Conservation (phyloP, 73 alveolate genomes). For the Tetrahymena borealis region DNA sequence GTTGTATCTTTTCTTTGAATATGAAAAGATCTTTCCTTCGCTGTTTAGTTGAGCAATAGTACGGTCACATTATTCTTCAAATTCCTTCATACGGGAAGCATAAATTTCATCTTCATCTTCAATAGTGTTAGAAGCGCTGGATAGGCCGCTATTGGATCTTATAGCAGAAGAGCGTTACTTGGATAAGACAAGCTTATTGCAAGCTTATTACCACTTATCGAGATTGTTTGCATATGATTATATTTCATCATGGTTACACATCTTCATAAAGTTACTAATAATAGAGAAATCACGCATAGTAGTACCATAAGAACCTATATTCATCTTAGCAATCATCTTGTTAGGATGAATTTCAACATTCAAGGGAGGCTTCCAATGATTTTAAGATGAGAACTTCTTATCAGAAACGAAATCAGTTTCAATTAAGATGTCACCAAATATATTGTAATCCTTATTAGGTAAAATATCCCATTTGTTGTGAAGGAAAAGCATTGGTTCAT, state of each 20-base stretch:
- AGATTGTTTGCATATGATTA: neutral
- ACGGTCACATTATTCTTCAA: neutral
- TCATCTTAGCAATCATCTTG: neutral
- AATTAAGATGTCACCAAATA: neutral
- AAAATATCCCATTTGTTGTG: neutral
- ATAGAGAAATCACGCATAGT: neutral
- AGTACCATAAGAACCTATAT: neutral
- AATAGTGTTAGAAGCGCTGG: neutral
- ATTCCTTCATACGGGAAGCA: neutral
- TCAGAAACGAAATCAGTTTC: constrained; percentile 1
- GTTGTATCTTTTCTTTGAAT: neutral
- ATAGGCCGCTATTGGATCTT: neutral
- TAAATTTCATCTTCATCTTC: neutral
- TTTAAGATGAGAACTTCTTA: neutral
- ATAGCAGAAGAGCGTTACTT: neutral
- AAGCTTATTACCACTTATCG: neutral
- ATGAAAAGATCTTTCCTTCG: neutral
- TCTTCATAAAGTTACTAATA: neutral
- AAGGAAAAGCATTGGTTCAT: neutral
- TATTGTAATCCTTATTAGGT: neutral
- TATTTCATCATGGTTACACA: neutral
- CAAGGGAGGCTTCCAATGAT: neutral
- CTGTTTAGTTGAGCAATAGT: neutral
- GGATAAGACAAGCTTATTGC: neutral
- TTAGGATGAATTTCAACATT: neutral